Percentiles rank a stretch among this genome's conserved stretches.
Evolutionary conservation across 257 asterid genomes (phyloP).

Genomic region (Solanum corneliomulleri): DNA sequence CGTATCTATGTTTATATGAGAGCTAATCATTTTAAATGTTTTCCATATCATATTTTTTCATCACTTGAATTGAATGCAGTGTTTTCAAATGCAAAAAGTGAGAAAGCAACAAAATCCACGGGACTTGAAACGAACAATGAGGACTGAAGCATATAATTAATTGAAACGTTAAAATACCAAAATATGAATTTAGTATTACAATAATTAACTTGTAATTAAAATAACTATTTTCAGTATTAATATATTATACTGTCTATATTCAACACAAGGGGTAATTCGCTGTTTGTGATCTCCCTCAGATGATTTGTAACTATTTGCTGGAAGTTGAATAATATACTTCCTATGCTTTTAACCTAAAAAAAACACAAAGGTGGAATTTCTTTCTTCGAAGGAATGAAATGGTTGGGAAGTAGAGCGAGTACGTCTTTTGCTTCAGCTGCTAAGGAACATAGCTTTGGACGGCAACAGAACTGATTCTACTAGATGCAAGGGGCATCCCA

Average conservation of each 20-base stretch:
- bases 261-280: neutral
- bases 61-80: neutral
- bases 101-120: neutral
- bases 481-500: neutral
- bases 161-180: neutral
- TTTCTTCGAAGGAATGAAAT: neutral
- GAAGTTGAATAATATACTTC: neutral
- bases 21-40: neutral
- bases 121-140: neutral
- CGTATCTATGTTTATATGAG: neutral
- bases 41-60: neutral
- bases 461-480: neutral
- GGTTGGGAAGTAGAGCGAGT: neutral
- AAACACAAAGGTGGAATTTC: neutral
- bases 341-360: neutral
- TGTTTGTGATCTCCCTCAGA: neutral
- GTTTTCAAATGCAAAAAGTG: neutral
- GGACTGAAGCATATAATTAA: neutral
- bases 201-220: neutral
- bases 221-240: neutral
- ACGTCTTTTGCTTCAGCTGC: neutral
- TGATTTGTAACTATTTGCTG: neutral
- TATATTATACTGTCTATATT: neutral
- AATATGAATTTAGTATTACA: neutral
- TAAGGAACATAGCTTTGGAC: neutral